A percentile compares a stretch with the other conserved stretches of the same genome.
These are phyloP conservation scores for Dovyalis caffra DNA, from an alignment of 345 rosid species.

Conservation along the genomic window DNA sequence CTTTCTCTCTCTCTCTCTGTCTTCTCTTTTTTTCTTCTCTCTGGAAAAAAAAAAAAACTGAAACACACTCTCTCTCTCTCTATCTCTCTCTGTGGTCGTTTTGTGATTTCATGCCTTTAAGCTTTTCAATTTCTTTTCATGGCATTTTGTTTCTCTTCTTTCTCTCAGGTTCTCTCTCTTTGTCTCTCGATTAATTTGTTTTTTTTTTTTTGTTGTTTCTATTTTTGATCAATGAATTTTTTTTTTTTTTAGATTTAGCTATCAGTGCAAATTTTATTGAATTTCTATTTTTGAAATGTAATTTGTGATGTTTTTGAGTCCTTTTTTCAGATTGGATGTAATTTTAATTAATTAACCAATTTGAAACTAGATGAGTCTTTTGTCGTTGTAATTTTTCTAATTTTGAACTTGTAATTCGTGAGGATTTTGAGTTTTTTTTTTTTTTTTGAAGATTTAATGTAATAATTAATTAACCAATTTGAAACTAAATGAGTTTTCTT, in stretches of 20 bases:
- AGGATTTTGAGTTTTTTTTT: too few species aligned
- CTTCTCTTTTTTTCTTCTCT: constrained; percentile 16
- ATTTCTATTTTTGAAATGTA: background rate
- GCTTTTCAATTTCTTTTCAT: background rate
- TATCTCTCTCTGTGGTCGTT: background rate
- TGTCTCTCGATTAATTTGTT: constrained; percentile 5
- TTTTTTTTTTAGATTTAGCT: background rate
- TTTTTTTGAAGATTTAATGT: too few species aligned
- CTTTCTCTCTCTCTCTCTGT: too few species aligned
- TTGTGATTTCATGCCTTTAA: background rate
- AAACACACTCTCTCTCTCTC: background rate
- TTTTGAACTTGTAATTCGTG: background rate
- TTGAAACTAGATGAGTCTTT: background rate
- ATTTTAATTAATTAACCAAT: too few species aligned
- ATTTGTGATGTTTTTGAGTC: too few species aligned
- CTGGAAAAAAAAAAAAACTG: too few species aligned
- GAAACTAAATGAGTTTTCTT: background rate
- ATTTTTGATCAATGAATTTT: background rate
- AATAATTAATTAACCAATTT: too few species aligned
- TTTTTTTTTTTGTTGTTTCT: background rate
- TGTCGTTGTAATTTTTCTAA: background rate
- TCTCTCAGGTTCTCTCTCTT: constrained; percentile 12
- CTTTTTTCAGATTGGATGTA: too few species aligned
- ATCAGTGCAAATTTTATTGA: background rate
- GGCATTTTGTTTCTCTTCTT: constrained; percentile 23